Evolutionary conservation across 768 basidiomycete genomes (phyloP), one percentile per base, ranked within the genome.

Genomic region (Pisolithus microcarpus): DNA sequence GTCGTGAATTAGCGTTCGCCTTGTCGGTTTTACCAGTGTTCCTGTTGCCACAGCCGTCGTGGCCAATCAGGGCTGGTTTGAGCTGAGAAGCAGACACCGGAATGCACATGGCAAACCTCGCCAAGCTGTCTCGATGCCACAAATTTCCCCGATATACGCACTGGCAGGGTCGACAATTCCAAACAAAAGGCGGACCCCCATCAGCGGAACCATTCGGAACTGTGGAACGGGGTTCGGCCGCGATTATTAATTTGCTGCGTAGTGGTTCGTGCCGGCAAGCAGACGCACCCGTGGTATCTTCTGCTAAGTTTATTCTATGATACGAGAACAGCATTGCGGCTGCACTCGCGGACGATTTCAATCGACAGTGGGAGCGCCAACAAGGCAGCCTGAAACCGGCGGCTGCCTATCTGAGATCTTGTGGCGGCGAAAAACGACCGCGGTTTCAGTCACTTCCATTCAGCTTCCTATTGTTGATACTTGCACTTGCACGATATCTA

Each of bases 31-130:
- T 26, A 11, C 42, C 42, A 18, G 43, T 24, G 42, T 21, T 44
- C 43, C 23, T 19, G 23, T 21, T 42, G 13, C 40, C 40, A 30
- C 30, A 34, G 34, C 11, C 21, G 13, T 44, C 21, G 43, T 44
- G 26, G 43, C 43, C 43, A 44, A 44, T 44, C 43, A 44, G 43
- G 43, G 43, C 24, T 44, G 24, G 43, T 44, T 28, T 44, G 43
- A 44, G 24, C 43, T 44, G 43, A 44, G 43, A 44, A 44, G 43
- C 9, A 44, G 24, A 9, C 43, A 26, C 24, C 24, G 21, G 40
- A 43, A 13, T 21, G 21, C 40, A 43, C 38, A 38, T 38, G 38
- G 38, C 15, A 19, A 15, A 19, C 7, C 23, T 6, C 43, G 43
- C 43, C 43, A 44, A 44, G 43, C 9, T 44, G 21, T 23, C 6